Evolutionary conservation across 2,329 filamentous ascomycete species (phyloP).

Genomic region (Coniosporium tulheliwenetii): DNA sequence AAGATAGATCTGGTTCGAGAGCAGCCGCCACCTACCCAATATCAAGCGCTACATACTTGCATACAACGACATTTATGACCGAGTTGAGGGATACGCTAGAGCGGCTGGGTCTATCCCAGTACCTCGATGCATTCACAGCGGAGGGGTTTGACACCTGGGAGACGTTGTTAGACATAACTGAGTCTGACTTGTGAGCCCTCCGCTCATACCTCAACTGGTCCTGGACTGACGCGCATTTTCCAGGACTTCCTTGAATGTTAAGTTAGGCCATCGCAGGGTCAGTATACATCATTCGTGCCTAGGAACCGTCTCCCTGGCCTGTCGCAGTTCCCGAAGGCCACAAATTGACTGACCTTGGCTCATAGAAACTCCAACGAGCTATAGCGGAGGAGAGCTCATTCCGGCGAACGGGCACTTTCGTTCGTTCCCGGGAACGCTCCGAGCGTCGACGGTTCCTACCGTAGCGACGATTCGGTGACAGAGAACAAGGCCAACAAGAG

Average conservation of each 20-base stretch:
- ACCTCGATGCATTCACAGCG: constrained; percentile 54
- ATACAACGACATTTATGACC: constrained; percentile 32
- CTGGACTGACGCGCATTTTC: not conserved
- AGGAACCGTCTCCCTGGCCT: not conserved
- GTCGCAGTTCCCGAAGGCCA: not conserved
- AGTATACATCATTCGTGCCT: constrained; percentile 13
- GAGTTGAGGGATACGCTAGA: constrained; percentile 51
- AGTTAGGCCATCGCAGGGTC: constrained; percentile 68
- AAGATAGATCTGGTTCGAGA: too few species aligned
- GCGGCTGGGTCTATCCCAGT: constrained; percentile 66
- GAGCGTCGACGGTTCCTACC: constrained; percentile 38
- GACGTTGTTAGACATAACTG: constrained; percentile 68
- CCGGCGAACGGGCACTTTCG: constrained; percentile 19
- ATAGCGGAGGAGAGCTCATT: constrained; percentile 55
- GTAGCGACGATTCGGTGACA: constrained; percentile 35
- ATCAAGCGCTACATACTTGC: not conserved
- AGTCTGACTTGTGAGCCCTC: constrained; percentile 56
- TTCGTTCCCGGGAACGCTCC: constrained; percentile 27
- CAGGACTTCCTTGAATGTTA: constrained; percentile 59
- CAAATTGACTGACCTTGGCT: constrained; percentile 1
- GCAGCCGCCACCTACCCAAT: too few species aligned
- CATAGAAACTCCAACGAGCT: constrained; percentile 64
- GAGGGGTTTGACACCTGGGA: constrained; percentile 81
- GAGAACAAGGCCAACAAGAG: constrained; percentile 33
- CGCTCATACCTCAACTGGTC: not conserved